Percentiles rank a stretch among this genome's conserved stretches.
phyloP scores from a whole-genome alignment of 495 filamentous ascomycete genomes.

The Penicillium egyptiacum region DNA sequence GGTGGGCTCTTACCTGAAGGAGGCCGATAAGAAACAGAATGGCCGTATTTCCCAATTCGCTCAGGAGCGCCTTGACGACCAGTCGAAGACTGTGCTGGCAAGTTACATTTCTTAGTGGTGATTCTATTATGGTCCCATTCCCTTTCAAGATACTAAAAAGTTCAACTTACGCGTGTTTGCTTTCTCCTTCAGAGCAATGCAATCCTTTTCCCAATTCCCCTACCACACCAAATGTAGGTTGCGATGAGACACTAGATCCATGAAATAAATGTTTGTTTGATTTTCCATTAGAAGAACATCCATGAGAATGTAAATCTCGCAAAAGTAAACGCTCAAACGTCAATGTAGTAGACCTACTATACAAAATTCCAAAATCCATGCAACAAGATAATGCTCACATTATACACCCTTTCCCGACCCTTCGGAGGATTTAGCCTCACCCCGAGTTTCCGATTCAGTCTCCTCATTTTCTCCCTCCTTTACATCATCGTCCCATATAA shows the following conservation, averaged over 20 bases:
- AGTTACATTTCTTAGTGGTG: constrained; percentile 53
- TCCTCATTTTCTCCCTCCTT: background rate
- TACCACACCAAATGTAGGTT: constrained; percentile 10
- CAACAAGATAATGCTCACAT: background rate
- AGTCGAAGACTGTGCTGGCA: constrained; percentile 54
- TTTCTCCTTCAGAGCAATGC: background rate
- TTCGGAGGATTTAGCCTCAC: background rate
- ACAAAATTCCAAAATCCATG: background rate
- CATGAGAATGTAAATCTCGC: background rate
- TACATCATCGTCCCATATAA: constrained; percentile 12
- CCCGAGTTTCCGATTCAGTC: background rate
- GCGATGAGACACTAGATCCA: constrained; percentile 18
- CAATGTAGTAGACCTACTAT: background rate
- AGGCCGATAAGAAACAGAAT: constrained; percentile 54
- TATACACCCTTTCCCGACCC: background rate
- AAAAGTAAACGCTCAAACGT: constrained; percentile 1
- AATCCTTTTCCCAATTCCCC: background rate
- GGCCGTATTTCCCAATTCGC: constrained; percentile 59
- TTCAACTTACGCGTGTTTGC: background rate
- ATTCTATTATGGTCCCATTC: background rate
- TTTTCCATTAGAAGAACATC: background rate
- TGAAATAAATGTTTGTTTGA: constrained; percentile 13
- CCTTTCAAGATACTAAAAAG: constrained; percentile 6
- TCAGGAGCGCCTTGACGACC: constrained; percentile 56
- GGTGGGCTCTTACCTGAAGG: constrained; percentile 71